These are phyloP conservation scores for Trametes villosa DNA, from an alignment of 768 basidiomycete species.

Conservation along the genomic window DNA sequence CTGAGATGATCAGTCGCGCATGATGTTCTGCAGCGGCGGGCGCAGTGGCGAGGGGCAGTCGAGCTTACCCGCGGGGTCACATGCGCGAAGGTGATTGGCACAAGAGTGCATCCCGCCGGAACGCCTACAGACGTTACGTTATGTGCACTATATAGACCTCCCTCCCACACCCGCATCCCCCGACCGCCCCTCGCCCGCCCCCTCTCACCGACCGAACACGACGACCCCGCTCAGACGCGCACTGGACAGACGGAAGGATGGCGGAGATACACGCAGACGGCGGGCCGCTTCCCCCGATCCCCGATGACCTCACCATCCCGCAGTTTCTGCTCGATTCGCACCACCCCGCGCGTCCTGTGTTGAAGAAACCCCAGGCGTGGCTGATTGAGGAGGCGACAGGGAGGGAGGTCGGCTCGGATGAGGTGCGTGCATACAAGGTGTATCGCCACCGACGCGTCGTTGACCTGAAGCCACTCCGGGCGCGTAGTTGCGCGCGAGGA, in stretches of 20 bases:
- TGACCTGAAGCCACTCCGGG: background rate
- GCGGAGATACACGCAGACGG: conserved; percentile 28
- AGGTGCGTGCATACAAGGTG: conserved; percentile 37
- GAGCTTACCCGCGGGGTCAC: no score
- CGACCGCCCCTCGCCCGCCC: no score
- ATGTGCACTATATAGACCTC: background rate
- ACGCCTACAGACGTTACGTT: background rate
- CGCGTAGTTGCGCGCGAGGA: conserved; percentile 49
- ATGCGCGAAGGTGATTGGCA: background rate
- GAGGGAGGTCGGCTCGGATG: conserved; percentile 42
- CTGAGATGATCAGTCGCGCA: no score
- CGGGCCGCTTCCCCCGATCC: conserved; percentile 42
- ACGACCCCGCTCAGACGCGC: background rate
- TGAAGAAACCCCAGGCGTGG: conserved; percentile 44
- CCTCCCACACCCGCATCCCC: background rate
- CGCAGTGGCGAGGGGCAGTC: no score
- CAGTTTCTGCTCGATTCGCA: conserved; percentile 56
- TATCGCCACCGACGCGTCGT: background rate
- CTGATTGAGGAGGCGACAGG: conserved; percentile 56
- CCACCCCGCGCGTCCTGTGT: conserved; percentile 47
- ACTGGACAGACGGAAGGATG: conserved; percentile 16
- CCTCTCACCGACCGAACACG: background rate
- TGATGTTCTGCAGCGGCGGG: no score
- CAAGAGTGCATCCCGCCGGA: background rate
- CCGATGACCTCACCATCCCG: conserved; percentile 55